Conservation (phyloP, 495 filamentous ascomycete genomes). For the Durotheca rogersii region DNA sequence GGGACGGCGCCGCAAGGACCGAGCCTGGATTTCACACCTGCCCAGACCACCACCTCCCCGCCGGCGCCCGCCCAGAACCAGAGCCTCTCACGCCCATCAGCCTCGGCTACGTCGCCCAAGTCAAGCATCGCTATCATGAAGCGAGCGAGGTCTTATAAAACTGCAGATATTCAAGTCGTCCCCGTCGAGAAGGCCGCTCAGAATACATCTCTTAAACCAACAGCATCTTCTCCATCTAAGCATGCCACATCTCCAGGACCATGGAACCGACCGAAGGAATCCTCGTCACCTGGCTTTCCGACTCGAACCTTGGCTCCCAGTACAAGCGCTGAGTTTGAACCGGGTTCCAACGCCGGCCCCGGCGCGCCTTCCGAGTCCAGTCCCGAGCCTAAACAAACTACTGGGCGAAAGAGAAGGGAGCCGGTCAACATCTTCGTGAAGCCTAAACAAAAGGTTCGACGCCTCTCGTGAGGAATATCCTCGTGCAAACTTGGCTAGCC, state of each 20-base stretch:
- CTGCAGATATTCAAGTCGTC: conserved; percentile 5
- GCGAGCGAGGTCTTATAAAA: conserved; percentile 9
- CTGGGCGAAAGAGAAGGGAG: conserved; percentile 32
- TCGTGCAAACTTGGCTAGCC: neutral
- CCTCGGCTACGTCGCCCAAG: neutral
- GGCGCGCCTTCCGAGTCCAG: neutral
- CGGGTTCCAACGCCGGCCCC: neutral
- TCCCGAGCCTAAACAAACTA: conserved; percentile 3
- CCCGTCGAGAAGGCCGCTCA: neutral
- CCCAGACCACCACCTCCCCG: neutral
- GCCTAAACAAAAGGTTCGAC: conserved; percentile 25
- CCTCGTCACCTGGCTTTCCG: neutral
- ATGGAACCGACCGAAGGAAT: neutral
- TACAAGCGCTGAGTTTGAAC: neutral
- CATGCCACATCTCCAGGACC: neutral
- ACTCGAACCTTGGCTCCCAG: neutral
- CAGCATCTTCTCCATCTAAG: conserved; percentile 2
- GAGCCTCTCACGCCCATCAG: neutral
- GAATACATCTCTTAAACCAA: conserved; percentile 2
- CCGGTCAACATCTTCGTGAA: conserved; percentile 39
- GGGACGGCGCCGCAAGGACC: conserved; percentile 2
- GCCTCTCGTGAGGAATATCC: conserved; percentile 9
- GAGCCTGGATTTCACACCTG: conserved; percentile 15
- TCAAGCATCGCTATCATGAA: conserved; percentile 23
- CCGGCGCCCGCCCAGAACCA: neutral